These are phyloP conservation scores for Phytopythium helicoides DNA, from an alignment of 352 stramenopile species.

Conservation along the genomic window DNA sequence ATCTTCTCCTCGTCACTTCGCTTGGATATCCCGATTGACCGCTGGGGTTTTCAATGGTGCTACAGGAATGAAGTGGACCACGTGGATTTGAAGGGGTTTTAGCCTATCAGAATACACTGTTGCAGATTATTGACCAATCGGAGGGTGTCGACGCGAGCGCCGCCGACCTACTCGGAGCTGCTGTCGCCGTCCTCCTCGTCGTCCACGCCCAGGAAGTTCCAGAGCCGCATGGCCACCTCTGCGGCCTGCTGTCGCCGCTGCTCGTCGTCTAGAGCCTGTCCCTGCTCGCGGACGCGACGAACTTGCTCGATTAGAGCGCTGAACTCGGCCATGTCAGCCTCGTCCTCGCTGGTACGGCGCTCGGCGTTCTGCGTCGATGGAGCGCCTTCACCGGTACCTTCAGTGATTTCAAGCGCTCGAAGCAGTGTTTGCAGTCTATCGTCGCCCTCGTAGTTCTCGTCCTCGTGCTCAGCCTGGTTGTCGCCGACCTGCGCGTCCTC, in stretches of 20 bases:
- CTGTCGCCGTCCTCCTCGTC: conserved; percentile 26
- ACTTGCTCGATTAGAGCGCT: conserved; percentile 64
- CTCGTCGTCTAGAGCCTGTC: conserved; percentile 48
- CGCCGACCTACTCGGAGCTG: conserved; percentile 18
- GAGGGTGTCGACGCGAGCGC: neutral
- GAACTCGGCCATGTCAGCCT: conserved; percentile 62
- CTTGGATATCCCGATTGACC: conserved; percentile 11
- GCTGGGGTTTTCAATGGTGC: conserved; percentile 1
- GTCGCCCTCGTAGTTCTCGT: conserved; percentile 20
- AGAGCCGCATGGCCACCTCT: conserved; percentile 77
- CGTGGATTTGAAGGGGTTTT: neutral
- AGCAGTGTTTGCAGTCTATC: conserved; percentile 44
- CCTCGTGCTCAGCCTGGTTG: conserved; percentile 7
- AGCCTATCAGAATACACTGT: neutral
- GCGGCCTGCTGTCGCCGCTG: conserved; percentile 64
- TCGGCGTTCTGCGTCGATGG: neutral
- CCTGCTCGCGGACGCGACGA: conserved; percentile 55
- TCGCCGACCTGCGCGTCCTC: conserved; percentile 1
- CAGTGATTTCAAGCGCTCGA: conserved; percentile 37
- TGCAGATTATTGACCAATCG: conserved; percentile 2
- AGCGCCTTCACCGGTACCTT: conserved; percentile 8
- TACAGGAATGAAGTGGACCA: conserved; percentile 4
- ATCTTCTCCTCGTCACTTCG: conserved; percentile 12
- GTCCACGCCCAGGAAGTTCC: conserved; percentile 53
- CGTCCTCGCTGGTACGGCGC: conserved; percentile 21